Evolutionary conservation across 2,329 filamentous ascomycete species (phyloP).

Genomic region (Fusarium foetens): DNA sequence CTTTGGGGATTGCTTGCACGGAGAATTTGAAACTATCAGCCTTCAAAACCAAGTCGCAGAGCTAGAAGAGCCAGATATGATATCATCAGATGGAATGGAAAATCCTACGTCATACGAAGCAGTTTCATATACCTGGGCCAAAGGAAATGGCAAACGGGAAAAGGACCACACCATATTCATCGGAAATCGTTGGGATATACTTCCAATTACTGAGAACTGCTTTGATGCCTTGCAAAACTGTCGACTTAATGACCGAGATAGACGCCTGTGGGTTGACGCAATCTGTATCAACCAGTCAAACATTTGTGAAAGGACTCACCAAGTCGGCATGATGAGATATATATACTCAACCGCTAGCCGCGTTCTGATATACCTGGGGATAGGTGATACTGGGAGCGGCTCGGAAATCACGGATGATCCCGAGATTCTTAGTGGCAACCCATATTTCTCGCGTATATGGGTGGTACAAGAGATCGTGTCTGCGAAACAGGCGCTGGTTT

Average conservation of each 20-base stretch:
- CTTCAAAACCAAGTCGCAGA: rapidly evolving
- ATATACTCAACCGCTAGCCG: neutral
- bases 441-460: conserved; percentile 5
- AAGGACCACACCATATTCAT: neutral
- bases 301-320: neutral
- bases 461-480: neutral
- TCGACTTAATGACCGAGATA: neutral
- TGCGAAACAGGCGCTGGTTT: rapidly evolving
- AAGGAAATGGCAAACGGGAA: neutral
- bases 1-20: neutral
- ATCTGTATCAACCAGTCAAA: conserved; percentile 4
- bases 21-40: neutral
- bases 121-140: neutral
- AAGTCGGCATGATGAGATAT: neutral
- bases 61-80: neutral
- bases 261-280: neutral
- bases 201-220: neutral
- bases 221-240: neutral
- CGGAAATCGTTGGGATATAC: neutral
- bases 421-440: neutral
- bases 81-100: rapidly evolving
- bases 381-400: rapidly evolving
- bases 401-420: neutral
- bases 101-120: neutral
- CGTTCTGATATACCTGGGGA: neutral